A percentile compares a stretch with the other conserved stretches of the same genome.
phyloP scores from a whole-genome alignment of 2,329 filamentous ascomycete genomes.

The Microsporum ferrugineum region DNA sequence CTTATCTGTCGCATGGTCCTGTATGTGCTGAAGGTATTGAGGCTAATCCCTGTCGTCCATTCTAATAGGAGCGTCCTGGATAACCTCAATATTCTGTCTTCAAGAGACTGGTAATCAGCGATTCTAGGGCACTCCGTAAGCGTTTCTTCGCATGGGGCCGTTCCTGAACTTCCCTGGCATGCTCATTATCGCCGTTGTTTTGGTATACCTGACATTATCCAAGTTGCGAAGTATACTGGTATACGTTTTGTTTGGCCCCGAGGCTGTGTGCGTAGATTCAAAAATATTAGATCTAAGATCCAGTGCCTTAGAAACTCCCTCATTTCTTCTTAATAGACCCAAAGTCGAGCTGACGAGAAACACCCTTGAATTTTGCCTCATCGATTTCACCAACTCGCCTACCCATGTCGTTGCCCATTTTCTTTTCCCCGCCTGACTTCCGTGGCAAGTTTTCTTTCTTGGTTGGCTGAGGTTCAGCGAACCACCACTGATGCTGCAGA shows the following conservation, averaged over 20 bases:
- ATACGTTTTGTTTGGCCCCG: neutral
- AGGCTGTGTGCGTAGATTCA: neutral
- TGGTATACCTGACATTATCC: neutral
- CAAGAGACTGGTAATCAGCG: too few species aligned
- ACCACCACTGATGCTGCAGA: conserved; percentile 79
- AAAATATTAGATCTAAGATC: neutral
- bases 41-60: too few species aligned
- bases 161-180: neutral
- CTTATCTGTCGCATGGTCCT: too few species aligned
- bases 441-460: conserved; percentile 68
- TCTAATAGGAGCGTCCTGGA: too few species aligned
- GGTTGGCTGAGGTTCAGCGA: conserved; percentile 68
- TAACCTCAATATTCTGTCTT: too few species aligned
- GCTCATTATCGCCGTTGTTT: neutral
- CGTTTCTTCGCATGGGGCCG: too few species aligned
- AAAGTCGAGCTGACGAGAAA: conserved; percentile 75
- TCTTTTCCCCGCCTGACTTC: conserved; percentile 60
- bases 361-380: conserved; percentile 54
- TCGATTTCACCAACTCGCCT: conserved; percentile 61
- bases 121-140: too few species aligned
- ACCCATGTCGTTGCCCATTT: conserved; percentile 73
- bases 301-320: neutral
- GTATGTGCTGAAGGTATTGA: too few species aligned
- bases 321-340: conserved; percentile 25
- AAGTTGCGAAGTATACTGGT: neutral